Evolutionary conservation across 2,329 filamentous ascomycete species (phyloP), one percentile per base, ranked within the genome.

Genomic region (Trichoderma atroviride): DNA sequence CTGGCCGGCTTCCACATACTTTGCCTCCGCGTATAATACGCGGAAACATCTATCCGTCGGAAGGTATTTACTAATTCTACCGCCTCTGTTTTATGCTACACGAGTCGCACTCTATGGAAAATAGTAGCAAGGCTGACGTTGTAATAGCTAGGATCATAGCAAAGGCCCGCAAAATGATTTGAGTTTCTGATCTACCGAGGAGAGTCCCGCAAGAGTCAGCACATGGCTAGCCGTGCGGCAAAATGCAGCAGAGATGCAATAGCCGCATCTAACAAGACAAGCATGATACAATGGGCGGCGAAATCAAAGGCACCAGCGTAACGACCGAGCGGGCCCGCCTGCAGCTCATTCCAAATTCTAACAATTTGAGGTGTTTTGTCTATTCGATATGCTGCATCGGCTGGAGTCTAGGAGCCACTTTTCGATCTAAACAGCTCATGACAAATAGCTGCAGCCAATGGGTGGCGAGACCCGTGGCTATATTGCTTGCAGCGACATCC

Each of bases 271-370:
- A n/a, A 0, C 37, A 35, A 14, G 14, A 4, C 37, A 6, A 19
- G 3, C 5, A 7, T n/a, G 40, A 19, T 43, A 19, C 11, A 47
- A 57, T 22, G 22, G 22, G 24, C n/a, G 37, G 62, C 53, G 35
- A 66, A 61, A 53, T 35, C 22, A 22, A 16, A 19, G 10, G 19
- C 53, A 37, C 27, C 64, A 56, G 58, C 64, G 14, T 59, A 50
- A 35, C 40, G 40, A 19, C 31, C 53, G 37, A 33, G 40, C 40
- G 29, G 55, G 63, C n/a, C 53, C 53, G n/a, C 61, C 52, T 69
- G 61, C 68, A 69, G 31, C 53, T 53, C 68, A 69, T 69, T 69
- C 68, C 68, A 69, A 69, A 69, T 69, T 58, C 61, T 69, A 19
- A 19, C n/a, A 22, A 31, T 33, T 40, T 40, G 43, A 56, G 33